phyloP scores from a whole-genome alignment of 306 rosid genomes.

The Phaseolus lunatus region DNA sequence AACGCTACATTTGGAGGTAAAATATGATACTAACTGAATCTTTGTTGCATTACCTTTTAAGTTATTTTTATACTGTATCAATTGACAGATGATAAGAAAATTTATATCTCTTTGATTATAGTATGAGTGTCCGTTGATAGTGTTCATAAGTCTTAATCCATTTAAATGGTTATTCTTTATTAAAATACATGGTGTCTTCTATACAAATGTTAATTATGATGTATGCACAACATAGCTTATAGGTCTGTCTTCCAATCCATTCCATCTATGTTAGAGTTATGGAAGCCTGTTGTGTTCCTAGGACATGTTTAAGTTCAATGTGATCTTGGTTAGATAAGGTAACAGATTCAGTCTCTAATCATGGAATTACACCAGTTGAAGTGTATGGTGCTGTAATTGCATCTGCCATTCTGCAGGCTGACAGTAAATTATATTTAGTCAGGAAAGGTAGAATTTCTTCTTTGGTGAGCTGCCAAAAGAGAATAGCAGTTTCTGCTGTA shows the following conservation, averaged over 20 bases:
- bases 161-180: background rate
- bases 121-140: background rate
- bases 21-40: constrained; percentile 49
- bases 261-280: constrained; percentile 1
- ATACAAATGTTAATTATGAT: constrained; percentile 22
- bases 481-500: constrained; percentile 30
- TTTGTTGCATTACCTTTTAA: constrained; percentile 3
- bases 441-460: constrained; percentile 14
- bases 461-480: constrained; percentile 36
- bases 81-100: constrained; percentile 11
- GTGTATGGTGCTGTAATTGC: constrained; percentile 23
- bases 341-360: constrained; percentile 16
- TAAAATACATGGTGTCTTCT: constrained; percentile 23
- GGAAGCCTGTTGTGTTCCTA: constrained; percentile 29
- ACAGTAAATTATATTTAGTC: constrained; percentile 24
- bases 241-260: constrained; percentile 12
- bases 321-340: constrained; percentile 36
- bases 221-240: constrained; percentile 27
- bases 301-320: constrained; percentile 4
- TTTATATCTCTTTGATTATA: background rate
- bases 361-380: constrained; percentile 33
- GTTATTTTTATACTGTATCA: constrained; percentile 21
- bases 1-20: constrained; percentile 95
- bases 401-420: constrained; percentile 22
- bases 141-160: background rate